Evolutionary conservation across 2,329 filamentous ascomycete genomes (phyloP), one percentile per base, ranked within the genome.

Genomic region (Fonsecaea pedrosoi): DNA sequence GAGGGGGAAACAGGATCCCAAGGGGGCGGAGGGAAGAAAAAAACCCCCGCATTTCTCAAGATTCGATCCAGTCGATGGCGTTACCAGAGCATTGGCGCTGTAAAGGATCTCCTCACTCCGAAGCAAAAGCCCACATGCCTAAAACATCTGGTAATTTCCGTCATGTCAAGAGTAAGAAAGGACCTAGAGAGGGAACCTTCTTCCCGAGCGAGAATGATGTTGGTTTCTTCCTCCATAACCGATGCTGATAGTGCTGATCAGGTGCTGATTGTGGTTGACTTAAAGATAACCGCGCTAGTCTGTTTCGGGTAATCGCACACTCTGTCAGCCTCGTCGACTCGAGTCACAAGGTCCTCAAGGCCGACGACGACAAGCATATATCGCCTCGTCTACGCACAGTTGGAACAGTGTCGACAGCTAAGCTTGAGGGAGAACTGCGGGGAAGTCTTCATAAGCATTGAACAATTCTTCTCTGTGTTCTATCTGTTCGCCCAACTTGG

Each of bases 301-400:
- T 32, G 6, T n/a, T 55, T 55, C 21, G 15, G 54, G 54, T 32
- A 32, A 32, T 32, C 30, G 30, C 30, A 55, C 6, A 38, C 30
- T 13, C n/a, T n/a, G 61, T 63, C 61, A 63, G 61, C 61, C 61
- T 63, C 40, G 53, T 63, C 53, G 61, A 63, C 38, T 65, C 62
- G 54, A 55, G 4, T 50, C 10, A 50, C 45, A 25, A 50, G 12
- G 6, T 7, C 30, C 4, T 0, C 30, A 5, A 6, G 30, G 30
- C 30, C 30, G 30, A 32, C 30, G 30, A 32, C 30, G 6, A 32
- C 30, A 32, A 32, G 30, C 30, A 50, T 50, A 9, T 10, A 50
- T 50, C 21, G 10, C 25, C 45, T 50, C 12, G 25, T 18, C 9
- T 3, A 7, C 18, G 2, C 15, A 15, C 13, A 15, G 30, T 18